Conservation (phyloP, 306 rosid genomes). For the Ochetophila trinervis region DNA sequence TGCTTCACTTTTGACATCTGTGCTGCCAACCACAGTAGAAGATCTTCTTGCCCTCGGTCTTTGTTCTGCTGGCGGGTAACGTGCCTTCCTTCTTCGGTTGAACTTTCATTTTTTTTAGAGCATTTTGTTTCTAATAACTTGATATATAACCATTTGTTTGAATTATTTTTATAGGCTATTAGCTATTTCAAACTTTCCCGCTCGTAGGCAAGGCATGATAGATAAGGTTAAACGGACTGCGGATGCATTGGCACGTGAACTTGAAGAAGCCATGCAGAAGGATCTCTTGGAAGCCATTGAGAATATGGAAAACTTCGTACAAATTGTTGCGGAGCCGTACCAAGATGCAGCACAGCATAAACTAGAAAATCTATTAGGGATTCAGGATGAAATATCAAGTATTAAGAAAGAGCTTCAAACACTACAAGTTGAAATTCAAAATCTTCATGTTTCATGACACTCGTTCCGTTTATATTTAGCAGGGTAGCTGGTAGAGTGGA, state of each 20-base stretch:
- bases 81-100: constrained; percentile 19
- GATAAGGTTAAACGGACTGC: constrained; percentile 74
- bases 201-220: constrained; percentile 58
- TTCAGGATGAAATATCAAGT: constrained; percentile 59
- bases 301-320: constrained; percentile 56
- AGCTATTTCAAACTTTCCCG: constrained; percentile 71
- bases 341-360: constrained; percentile 65
- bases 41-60: constrained; percentile 98
- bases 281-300: constrained; percentile 64
- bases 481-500: neutral
- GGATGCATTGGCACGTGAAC: constrained; percentile 62
- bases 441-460: constrained; percentile 65
- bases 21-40: constrained; percentile 75
- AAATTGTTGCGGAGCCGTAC: constrained; percentile 61
- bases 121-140: neutral
- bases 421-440: constrained; percentile 72
- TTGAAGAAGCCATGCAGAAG: constrained; percentile 84
- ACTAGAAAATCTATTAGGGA: constrained; percentile 55
- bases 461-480: neutral
- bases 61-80: constrained; percentile 97
- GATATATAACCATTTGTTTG: neutral
- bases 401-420: constrained; percentile 63
- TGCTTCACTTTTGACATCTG: constrained; percentile 89
- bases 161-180: constrained; percentile 46
- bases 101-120: neutral